Conservation (phyloP, 495 filamentous ascomycete genomes). For the Neurospora sp. region DNA sequence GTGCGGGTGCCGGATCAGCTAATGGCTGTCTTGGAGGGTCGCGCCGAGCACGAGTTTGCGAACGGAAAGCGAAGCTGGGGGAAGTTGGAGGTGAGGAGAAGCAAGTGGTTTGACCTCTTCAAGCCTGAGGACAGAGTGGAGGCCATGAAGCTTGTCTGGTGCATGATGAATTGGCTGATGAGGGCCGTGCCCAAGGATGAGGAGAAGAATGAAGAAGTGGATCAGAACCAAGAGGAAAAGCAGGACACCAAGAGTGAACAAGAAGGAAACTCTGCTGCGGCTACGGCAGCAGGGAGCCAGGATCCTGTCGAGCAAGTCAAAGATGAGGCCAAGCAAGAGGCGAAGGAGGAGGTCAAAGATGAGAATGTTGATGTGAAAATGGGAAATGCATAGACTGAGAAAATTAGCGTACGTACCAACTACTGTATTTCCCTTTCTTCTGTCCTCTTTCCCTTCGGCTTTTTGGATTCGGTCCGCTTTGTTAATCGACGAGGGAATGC, state of each 20-base stretch:
- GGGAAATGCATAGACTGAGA: conserved; percentile 17
- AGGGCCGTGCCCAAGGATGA: conserved; percentile 25
- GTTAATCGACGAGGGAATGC: background rate
- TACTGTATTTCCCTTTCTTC: background rate
- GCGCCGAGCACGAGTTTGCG: conserved; percentile 6
- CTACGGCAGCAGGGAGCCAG: background rate
- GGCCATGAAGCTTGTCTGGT: conserved; percentile 65
- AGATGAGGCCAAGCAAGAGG: conserved; percentile 13
- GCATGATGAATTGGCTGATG: conserved; percentile 62
- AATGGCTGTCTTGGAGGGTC: conserved; percentile 41
- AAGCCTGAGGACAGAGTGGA: conserved; percentile 54
- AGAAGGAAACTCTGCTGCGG: background rate
- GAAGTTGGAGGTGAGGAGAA: conserved; percentile 53
- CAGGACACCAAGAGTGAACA: background rate
- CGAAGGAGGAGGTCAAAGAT: conserved; percentile 23
- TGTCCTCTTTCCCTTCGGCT: background rate
- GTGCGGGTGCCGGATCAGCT: conserved; percentile 61
- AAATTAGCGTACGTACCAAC: background rate
- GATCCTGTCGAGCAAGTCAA: conserved; percentile 25
- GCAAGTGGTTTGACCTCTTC: conserved; percentile 72
- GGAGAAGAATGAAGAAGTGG: conserved; percentile 3
- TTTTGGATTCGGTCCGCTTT: background rate
- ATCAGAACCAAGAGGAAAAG: background rate
- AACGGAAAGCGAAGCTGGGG: conserved; percentile 34
- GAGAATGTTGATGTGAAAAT: conserved; percentile 24